A percentile compares a stretch with the other conserved stretches of the same genome.
These are phyloP conservation scores for Hamigera avellanea DNA, from an alignment of 495 filamentous ascomycete species.

Conservation along the genomic window DNA sequence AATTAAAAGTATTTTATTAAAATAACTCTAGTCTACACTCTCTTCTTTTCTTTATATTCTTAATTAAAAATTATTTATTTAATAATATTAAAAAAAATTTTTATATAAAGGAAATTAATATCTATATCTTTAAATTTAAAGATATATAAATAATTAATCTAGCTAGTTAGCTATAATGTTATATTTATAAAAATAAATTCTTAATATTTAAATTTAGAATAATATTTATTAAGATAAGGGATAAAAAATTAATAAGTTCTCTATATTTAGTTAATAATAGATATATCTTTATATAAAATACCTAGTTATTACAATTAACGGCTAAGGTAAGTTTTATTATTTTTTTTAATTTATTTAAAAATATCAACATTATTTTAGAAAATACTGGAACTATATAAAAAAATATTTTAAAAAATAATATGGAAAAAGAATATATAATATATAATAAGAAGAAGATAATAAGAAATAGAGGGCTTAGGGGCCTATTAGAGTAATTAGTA, in stretches of 20 bases:
- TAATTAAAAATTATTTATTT: no score
- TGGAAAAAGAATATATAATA: not conserved
- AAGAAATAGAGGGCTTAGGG: no score
- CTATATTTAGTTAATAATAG: not conserved
- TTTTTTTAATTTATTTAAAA: not conserved
- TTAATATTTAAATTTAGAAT: not conserved
- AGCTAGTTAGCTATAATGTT: no score
- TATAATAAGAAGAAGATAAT: not conserved
- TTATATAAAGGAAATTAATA: no score
- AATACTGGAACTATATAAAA: not conserved
- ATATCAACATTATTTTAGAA: not conserved
- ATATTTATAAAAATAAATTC: not conserved
- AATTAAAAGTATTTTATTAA: no score
- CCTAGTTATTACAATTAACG: no score
- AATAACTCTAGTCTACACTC: no score
- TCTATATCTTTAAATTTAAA: no score
- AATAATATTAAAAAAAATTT: no score
- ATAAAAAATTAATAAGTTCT: not conserved
- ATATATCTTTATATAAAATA: no score
- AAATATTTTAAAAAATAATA: not conserved
- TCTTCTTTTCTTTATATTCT: no score
- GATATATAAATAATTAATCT: no score
- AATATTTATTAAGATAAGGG: not conserved
- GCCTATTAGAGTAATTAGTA: not conserved
- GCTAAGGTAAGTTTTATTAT: constrained; percentile 1